Conservation (phyloP, 305 asterid species). For the Caryopteris hybrid region DNA sequence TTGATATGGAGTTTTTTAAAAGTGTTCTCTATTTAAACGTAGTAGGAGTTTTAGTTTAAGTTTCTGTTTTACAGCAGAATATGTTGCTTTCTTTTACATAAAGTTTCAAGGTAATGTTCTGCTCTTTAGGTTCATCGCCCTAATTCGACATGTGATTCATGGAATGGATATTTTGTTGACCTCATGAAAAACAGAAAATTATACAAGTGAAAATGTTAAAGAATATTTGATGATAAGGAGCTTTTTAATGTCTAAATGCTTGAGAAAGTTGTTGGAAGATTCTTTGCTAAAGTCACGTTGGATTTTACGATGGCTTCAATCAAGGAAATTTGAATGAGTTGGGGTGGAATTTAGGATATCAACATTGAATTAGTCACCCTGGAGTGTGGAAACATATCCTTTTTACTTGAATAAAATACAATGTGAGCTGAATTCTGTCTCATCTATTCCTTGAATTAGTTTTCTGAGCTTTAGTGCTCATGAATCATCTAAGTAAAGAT, state of each 20-base stretch:
- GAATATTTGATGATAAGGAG: conserved; percentile 1
- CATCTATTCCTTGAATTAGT: not conserved
- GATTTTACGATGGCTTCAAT: not conserved
- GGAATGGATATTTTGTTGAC: not conserved
- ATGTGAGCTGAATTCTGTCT: not conserved
- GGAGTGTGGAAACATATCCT: not conserved
- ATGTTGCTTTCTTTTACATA: not conserved
- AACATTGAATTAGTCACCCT: not conserved
- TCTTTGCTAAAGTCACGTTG: not conserved
- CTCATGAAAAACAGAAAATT: not conserved
- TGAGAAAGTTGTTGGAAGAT: not conserved
- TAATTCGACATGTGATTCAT: not conserved
- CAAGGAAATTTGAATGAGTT: not conserved
- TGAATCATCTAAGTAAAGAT: no score
- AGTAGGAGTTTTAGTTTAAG: not conserved
- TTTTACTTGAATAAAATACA: not conserved
- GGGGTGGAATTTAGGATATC: not conserved
- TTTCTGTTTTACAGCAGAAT: not conserved
- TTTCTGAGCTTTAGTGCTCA: not conserved
- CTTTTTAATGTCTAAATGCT: not conserved
- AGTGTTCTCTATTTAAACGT: not conserved
- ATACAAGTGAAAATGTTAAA: not conserved
- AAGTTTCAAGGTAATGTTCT: conserved; percentile 8
- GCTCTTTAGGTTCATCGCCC: not conserved
- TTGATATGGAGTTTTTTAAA: not conserved